Evolutionary conservation across 2,329 filamentous ascomycete genomes (phyloP).

Genomic region (Beauveria bassiana): DNA sequence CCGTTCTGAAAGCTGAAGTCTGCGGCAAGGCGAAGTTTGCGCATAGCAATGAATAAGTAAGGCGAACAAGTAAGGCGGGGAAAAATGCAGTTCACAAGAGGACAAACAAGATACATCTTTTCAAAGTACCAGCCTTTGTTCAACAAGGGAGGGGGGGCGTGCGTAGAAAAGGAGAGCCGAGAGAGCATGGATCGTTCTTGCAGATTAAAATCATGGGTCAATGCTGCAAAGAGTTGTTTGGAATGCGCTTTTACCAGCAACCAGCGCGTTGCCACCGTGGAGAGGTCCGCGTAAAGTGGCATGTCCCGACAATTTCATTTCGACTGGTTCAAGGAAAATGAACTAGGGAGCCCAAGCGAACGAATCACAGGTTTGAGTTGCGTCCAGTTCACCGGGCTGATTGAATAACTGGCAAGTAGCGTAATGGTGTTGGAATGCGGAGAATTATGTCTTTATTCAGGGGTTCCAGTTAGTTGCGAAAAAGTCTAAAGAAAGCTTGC

Average conservation of each 20-base stretch:
- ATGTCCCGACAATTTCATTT: not conserved
- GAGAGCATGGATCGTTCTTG: not conserved
- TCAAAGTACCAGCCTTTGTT: not conserved
- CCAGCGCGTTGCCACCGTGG: not conserved
- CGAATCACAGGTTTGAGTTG: too few relatives aligned
- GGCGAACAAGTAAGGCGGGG: too few relatives aligned
- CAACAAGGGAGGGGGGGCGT: not conserved
- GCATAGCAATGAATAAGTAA: too few relatives aligned
- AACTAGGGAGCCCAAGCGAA: not conserved
- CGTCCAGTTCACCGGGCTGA: too few relatives aligned
- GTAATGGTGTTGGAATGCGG: not conserved
- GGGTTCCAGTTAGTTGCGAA: too few relatives aligned
- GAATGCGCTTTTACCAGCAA: slow-evolving; percentile 2
- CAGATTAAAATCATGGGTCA: not conserved
- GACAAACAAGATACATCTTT: not conserved
- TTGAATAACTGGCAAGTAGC: too few relatives aligned
- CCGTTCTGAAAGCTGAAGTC: too few relatives aligned
- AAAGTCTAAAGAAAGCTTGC: not conserved
- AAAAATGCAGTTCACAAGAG: too few relatives aligned
- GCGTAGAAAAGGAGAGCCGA: not conserved
- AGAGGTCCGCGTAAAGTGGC: not conserved
- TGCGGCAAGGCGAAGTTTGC: too few relatives aligned
- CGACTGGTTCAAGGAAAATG: not conserved
- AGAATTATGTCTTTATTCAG: not conserved
- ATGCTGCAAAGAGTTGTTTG: not conserved